Percentiles rank a stretch among this genome's conserved stretches.
phyloP scores from a whole-genome alignment of 139 green algal genomes.

The Zygnema circumcarinatum region DNA sequence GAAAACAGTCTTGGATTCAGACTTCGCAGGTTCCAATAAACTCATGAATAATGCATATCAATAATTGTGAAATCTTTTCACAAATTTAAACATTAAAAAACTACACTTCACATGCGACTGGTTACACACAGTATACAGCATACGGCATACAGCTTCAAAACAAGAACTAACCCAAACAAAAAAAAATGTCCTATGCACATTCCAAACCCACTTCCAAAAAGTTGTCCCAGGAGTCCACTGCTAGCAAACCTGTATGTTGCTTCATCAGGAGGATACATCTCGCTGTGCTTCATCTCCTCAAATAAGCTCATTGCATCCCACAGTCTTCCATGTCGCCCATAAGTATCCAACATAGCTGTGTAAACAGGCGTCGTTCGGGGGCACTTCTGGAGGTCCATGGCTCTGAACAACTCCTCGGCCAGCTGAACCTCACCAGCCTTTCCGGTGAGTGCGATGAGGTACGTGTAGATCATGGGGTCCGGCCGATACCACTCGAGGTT shows the following conservation, averaged over 20 bases:
- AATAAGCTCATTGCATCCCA: slow-evolving; percentile 10
- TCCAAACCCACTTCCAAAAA: too few species aligned
- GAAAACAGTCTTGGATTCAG: too few species aligned
- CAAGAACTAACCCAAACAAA: too few species aligned
- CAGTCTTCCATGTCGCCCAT: slow-evolving; percentile 8
- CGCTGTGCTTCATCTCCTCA: slow-evolving; percentile 28
- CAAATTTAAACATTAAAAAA: too few species aligned
- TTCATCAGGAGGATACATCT: not conserved
- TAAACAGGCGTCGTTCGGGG: slow-evolving; percentile 12
- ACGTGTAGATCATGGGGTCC: slow-evolving; percentile 18
- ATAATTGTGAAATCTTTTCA: too few species aligned
- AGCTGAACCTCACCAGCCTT: not conserved
- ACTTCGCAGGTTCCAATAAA: too few species aligned
- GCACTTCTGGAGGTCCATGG: slow-evolving; percentile 33
- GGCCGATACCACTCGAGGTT: not conserved
- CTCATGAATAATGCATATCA: too few species aligned
- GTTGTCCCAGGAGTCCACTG: too few species aligned
- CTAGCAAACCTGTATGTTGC: slow-evolving; percentile 30
- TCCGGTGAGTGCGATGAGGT: slow-evolving; percentile 10
- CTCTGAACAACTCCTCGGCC: not conserved
- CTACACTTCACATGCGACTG: too few species aligned
- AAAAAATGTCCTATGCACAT: too few species aligned
- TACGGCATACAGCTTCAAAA: too few species aligned
- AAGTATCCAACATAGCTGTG: slow-evolving; percentile 32
- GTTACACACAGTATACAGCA: too few species aligned